Evolutionary conservation across 2,329 filamentous ascomycete species (phyloP).

Genomic region (Emericellopsis cladophorae): DNA sequence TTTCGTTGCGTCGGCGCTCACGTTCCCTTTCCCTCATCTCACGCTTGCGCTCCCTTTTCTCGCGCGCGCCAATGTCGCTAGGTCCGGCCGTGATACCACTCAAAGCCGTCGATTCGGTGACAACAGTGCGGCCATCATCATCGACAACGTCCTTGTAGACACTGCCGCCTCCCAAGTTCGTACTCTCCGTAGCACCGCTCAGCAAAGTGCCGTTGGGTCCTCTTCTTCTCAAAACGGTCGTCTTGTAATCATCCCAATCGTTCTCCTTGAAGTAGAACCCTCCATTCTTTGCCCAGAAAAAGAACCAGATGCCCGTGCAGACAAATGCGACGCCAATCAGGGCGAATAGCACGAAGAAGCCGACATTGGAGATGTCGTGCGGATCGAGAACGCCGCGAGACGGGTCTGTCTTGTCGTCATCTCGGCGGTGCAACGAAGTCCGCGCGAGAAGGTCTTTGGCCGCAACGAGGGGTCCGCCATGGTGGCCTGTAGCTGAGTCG

Average conservation of each 20-base stretch:
- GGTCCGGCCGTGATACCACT: conserved; percentile 46
- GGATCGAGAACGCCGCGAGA: conserved; percentile 37
- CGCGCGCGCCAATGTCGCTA: conserved; percentile 40
- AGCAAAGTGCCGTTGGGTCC: conserved; percentile 82
- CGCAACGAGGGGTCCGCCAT: conserved; percentile 25
- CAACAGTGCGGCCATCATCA: conserved; percentile 29
- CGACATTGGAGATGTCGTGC: conserved; percentile 49
- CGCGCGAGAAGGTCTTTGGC: conserved; percentile 28
- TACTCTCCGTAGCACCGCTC: conserved; percentile 69
- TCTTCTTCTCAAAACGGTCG: conserved; percentile 77
- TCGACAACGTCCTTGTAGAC: conserved; percentile 62
- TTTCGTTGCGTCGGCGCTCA: conserved; percentile 11
- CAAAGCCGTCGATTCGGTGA: conserved; percentile 31
- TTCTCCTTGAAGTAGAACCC: conserved; percentile 75
- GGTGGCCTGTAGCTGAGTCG: conserved; percentile 8
- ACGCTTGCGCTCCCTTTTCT: conserved; percentile 42
- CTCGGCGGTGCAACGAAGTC: conserved; percentile 17
- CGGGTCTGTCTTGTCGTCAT: conserved; percentile 23
- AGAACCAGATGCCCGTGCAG: conserved; percentile 79
- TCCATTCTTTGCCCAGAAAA: conserved; percentile 95
- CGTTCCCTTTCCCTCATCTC: conserved; percentile 28
- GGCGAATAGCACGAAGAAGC: conserved; percentile 76
- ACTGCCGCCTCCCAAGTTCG: conserved; percentile 76
- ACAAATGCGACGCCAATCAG: conserved; percentile 70
- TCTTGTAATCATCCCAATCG: conserved; percentile 99